Evolutionary conservation across 768 basidiomycete species (phyloP), one percentile per base, ranked within the genome.

Genomic region (Pisolithus marmoratus): DNA sequence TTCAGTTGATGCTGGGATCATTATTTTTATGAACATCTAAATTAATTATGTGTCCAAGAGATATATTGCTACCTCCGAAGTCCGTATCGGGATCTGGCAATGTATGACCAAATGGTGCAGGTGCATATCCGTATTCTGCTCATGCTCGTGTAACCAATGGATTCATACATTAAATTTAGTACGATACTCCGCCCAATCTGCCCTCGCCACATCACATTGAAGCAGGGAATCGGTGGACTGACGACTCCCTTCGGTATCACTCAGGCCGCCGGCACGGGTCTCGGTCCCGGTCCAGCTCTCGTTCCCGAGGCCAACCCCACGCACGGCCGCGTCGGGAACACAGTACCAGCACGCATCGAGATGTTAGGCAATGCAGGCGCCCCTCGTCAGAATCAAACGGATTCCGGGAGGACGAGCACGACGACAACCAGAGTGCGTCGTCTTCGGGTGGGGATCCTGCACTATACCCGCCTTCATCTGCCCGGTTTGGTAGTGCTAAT

Each of bases 21-120:
- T 29, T 29, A 11, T 42, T 42, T 14, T 20, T 24, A 22, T 14
- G 7, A 42, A 22, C n/a, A 19, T 5, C n/a, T 19, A 41, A 22
- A 41, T 41, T 41, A 41, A 41, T 17, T 24, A 29, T 51, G 38
- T 47, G 11, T 45, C 17, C 56, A 15, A 94, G 94, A 97, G 69
- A 77, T 96, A 37, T 96, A 95, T 65, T 81, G 79, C 38, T 97
- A 89, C 64, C 75, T 95, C 19, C 80, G 94, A 47, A 94, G 92
- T 8, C 94, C 94, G 2, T 95, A 83, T 66, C 82, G 83, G 60
- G 91, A 94, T 67, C 75, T 96, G 22, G 79, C 82, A 47, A 75
- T 81, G 11, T 97, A 94, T 63, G 94, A 97, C 64, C 75, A 75
- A 14, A 76, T 81, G 5, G 89, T 83, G 14, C 93, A 96, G 81